These are phyloP conservation scores for Ophiostoma ulmi DNA, from an alignment of 2,329 filamentous ascomycete species.

Conservation along the genomic window DNA sequence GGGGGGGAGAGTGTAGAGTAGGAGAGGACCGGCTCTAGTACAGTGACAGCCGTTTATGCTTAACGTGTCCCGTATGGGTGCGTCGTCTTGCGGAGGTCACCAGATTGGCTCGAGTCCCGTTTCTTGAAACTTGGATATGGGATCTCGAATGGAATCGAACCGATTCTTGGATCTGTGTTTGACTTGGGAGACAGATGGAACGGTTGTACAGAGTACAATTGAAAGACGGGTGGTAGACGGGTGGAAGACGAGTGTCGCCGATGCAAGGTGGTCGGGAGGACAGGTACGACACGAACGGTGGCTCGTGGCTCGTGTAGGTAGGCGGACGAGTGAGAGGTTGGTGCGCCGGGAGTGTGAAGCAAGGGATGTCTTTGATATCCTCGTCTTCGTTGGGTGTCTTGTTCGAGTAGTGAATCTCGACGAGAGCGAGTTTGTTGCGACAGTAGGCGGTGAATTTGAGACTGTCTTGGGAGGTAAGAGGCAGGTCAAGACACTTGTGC, in stretches of 20 bases:
- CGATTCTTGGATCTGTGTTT: not conserved
- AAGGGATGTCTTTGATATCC: conserved; percentile 8
- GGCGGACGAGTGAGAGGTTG: not conserved
- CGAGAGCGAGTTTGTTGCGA: conserved; percentile 10
- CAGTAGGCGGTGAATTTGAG: not conserved
- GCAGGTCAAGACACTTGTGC: not conserved
- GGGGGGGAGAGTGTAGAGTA: not conserved
- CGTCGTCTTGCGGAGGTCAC: not conserved
- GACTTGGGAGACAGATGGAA: not conserved
- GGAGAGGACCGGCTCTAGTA: not conserved
- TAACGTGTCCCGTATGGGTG: not conserved
- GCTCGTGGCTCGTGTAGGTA: not conserved
- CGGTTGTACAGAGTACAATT: not conserved
- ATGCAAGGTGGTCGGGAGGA: not conserved
- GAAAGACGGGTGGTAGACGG: not conserved
- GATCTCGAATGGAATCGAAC: not conserved
- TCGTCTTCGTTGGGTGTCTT: not conserved
- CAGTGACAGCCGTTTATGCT: conserved; percentile 8
- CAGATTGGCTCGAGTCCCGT: not conserved
- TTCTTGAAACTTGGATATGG: not conserved
- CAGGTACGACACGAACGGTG: not conserved
- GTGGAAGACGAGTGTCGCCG: not conserved
- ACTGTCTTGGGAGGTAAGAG: not conserved
- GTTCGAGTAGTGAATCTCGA: not conserved
- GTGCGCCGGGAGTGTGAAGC: conserved; percentile 6